phyloP scores from a whole-genome alignment of 2,329 filamentous ascomycete genomes.

The Nemania abortiva region DNA sequence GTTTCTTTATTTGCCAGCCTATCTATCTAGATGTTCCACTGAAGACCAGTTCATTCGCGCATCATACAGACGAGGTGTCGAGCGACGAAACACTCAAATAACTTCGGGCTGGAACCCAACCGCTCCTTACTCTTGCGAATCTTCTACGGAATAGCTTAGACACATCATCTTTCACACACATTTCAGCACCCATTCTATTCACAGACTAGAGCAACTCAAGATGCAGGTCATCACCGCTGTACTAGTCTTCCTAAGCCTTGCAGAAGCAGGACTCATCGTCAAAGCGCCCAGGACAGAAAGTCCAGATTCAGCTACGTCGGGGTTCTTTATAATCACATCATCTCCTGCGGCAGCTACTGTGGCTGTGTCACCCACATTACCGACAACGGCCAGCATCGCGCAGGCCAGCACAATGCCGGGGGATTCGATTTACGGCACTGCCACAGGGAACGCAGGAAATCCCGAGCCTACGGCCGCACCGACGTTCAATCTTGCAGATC shows the following conservation, averaged over 20 bases:
- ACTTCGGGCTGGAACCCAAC: constrained; percentile 9
- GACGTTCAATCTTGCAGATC: neutral
- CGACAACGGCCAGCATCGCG: neutral
- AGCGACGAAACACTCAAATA: neutral
- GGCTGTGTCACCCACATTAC: neutral
- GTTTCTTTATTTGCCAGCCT: neutral
- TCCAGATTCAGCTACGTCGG: neutral
- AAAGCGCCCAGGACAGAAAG: constrained; percentile 25
- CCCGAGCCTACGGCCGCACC: constrained; percentile 5
- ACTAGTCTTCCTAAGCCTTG: neutral
- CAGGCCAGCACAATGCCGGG: neutral
- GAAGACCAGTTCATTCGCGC: neutral
- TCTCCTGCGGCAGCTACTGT: neutral
- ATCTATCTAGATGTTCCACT: neutral
- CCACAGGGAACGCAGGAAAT: neutral
- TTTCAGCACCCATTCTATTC: neutral
- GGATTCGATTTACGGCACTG: neutral
- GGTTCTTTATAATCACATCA: neutral
- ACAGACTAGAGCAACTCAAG: neutral
- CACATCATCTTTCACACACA: neutral
- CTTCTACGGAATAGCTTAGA: neutral
- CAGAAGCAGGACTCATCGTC: constrained; percentile 24
- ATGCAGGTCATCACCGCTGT: constrained; percentile 21
- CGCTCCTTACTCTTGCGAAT: neutral
- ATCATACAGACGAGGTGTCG: neutral